Percentiles rank a stretch among this genome's conserved stretches.
Evolutionary conservation across 352 stramenopile species (phyloP).

Genomic region (Globisporangium nunn): DNA sequence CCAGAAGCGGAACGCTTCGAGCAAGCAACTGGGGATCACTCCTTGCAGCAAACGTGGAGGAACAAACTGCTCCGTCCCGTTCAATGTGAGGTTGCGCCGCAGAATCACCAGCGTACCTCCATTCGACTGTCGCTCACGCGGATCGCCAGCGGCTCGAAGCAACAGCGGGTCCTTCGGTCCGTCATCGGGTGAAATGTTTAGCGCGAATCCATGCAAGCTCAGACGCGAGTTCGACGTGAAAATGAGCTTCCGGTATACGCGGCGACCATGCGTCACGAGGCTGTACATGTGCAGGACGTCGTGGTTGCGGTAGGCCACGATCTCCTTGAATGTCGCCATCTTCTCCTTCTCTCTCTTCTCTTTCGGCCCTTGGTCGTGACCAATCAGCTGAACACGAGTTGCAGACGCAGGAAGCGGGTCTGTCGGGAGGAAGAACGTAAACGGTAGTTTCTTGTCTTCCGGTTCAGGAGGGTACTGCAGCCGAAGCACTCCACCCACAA

Average conservation of each 20-base stretch:
- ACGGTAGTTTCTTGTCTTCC: conserved; percentile 78
- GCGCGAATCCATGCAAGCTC: conserved; percentile 90
- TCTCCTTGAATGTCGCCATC: conserved; percentile 94
- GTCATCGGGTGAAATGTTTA: conserved; percentile 56
- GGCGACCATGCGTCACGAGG: conserved; percentile 93
- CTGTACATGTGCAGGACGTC: conserved; percentile 96
- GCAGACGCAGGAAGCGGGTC: conserved; percentile 39
- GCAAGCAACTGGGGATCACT: conserved; percentile 89
- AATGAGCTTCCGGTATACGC: conserved; percentile 94
- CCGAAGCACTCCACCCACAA: conserved; percentile 51
- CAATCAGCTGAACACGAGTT: conserved; percentile 49
- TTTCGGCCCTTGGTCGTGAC: conserved; percentile 57
- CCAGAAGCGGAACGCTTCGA: conserved; percentile 97
- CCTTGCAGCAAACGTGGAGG: conserved; percentile 91
- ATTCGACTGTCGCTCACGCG: conserved; percentile 45
- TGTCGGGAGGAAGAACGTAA: conserved; percentile 60
- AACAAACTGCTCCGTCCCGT: conserved; percentile 84
- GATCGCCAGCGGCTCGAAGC: conserved; percentile 57
- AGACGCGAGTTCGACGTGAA: conserved; percentile 95
- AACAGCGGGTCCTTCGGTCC: conserved; percentile 52
- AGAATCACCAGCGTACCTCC: conserved; percentile 89
- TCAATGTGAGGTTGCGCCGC: conserved; percentile 53
- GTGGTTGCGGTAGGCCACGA: conserved; percentile 90
- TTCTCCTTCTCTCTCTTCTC: conserved; percentile 75
- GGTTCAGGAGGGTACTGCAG: conserved; percentile 68